Conservation (phyloP, 768 basidiomycete species). For the Tulasnella sp. region DNA sequence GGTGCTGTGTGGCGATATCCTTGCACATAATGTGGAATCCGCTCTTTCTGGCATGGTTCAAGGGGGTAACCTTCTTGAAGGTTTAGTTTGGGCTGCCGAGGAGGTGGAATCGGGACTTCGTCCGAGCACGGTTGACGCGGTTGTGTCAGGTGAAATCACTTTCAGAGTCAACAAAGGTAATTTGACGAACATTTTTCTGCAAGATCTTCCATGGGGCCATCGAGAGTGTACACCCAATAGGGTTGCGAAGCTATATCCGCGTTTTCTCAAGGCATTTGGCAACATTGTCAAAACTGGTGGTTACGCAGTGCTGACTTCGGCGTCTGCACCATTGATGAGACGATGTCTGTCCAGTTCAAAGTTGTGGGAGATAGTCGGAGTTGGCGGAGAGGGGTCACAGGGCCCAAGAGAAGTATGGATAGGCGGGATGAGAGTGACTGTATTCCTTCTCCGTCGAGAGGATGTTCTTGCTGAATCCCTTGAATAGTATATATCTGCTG, state of each 20-base stretch:
- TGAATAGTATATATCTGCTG: neutral
- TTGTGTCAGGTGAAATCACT: constrained; percentile 2
- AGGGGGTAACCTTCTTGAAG: neutral
- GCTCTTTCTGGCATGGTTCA: neutral
- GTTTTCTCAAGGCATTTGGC: constrained; percentile 17
- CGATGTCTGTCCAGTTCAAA: neutral
- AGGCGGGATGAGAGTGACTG: constrained; percentile 21
- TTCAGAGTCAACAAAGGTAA: neutral
- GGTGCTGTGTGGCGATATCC: constrained; percentile 13
- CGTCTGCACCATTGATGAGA: constrained; percentile 20
- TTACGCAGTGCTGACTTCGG: constrained; percentile 17
- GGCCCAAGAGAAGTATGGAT: constrained; percentile 18
- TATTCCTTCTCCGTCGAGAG: constrained; percentile 21
- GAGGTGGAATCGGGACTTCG: neutral
- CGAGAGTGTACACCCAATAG: constrained; percentile 14
- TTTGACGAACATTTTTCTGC: neutral
- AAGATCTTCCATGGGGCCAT: constrained; percentile 23
- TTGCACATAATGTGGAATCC: neutral
- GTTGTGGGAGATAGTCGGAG: constrained; percentile 5
- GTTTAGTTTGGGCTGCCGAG: constrained; percentile 3
- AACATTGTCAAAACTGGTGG: constrained; percentile 1
- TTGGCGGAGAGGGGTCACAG: constrained; percentile 11
- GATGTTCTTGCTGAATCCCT: neutral
- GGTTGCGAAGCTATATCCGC: constrained; percentile 20
- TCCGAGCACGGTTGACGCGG: neutral